Base-by-base conservation (phyloP, 1,284 basidiomycete genomes). In the Apiotrichum porosum region DNA sequence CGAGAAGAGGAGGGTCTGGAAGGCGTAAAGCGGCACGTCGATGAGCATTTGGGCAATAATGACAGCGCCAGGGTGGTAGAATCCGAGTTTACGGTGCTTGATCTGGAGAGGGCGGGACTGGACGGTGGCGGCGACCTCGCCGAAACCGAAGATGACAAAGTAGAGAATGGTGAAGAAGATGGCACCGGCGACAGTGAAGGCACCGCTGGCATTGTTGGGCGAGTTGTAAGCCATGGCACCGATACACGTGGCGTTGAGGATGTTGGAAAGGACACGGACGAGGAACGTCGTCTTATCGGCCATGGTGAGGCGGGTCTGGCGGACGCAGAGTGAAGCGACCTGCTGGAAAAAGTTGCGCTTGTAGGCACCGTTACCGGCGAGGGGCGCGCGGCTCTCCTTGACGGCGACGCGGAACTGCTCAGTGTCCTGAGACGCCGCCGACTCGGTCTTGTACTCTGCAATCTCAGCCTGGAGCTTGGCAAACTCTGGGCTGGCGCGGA, bases 211-310 rank as follows among this genome's bases (percentile, higher is more conserved):
- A 6, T 75, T 69, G n/a, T 82, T 75, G 0, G 81, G 76, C 40
- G 84, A 72, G 5, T 80, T 76, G 54, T 84, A 77, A 75, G 88
- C 93, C 28, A 85, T 79, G 0, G 84, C 86, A 12, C 89, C 88
- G 49, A 84, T 52, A 82, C 65, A 56, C 13, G 66, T 53, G 12
- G 62, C 62, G 43, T 62, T 61, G 36, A 68, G 54, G 28, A 68
- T 37, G 2, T 62, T 64, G 9, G 64, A 64, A 10, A 42, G 58
- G 39, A 63, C 65, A 38, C 66, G 66, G 32, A 57, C 66, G 66
- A 67, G 66, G 12, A 28, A 28, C 15, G 46, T 46, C 53, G 46
- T 49, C 44, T 51, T 46, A 43, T 55, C 53, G 37, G 62, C 62
- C 28, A 65, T 56, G 15, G 62, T 60, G 1, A 67, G 62, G 30